Conservation (phyloP, 495 filamentous ascomycete species). For the Lasiosphaeriaceae sp. region DNA sequence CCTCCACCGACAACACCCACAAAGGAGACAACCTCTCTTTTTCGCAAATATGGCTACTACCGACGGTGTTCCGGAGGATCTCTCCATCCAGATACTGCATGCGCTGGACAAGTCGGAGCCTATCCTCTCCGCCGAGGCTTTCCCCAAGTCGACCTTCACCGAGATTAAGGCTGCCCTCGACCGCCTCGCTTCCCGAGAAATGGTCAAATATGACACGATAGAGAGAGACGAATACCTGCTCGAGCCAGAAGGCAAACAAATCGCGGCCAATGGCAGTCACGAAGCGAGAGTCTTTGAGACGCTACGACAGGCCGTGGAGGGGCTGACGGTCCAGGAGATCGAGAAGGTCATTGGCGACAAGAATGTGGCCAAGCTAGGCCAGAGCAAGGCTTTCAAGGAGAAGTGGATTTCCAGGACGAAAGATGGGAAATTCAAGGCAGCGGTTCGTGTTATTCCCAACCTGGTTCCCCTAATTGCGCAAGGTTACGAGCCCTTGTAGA, state of each 20-base stretch:
- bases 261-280: conserved; percentile 67
- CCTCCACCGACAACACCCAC: neutral
- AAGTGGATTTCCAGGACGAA: conserved; percentile 93
- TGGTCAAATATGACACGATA: conserved; percentile 79
- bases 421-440: conserved; percentile 24
- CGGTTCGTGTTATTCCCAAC: neutral
- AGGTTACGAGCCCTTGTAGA: conserved; percentile 31
- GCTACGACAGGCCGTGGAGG: conserved; percentile 68
- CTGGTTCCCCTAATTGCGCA: neutral
- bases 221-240: conserved; percentile 54
- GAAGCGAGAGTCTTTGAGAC: conserved; percentile 93
- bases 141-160: conserved; percentile 65
- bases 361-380: conserved; percentile 83
- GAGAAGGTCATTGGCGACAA: conserved; percentile 70
- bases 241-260: conserved; percentile 2
- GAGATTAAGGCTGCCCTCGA: conserved; percentile 18
- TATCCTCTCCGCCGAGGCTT: conserved; percentile 69
- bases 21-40: neutral
- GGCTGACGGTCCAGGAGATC: conserved; percentile 76
- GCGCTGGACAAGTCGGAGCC: conserved; percentile 61
- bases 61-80: conserved; percentile 40
- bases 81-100: conserved; percentile 62
- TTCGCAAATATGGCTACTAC: conserved; percentile 25
- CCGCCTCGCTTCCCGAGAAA: conserved; percentile 68
- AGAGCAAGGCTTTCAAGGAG: conserved; percentile 92